phyloP scores from a whole-genome alignment of 495 filamentous ascomycete genomes.

The Penicillium chermesinum region DNA sequence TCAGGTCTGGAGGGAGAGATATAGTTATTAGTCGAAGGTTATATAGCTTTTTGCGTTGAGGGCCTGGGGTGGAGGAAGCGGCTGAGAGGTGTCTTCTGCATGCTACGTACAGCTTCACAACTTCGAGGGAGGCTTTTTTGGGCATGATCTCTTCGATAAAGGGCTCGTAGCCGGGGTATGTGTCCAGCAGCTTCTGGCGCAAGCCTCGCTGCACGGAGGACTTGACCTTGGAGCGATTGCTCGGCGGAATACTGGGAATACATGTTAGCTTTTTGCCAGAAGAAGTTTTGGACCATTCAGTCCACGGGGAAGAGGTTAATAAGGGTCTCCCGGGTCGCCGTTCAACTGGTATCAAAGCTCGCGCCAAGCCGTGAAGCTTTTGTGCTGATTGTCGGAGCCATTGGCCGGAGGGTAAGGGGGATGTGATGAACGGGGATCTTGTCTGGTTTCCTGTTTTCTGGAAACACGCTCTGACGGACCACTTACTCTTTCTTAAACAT shows the following conservation, averaged over 20 bases:
- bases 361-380: no score
- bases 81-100: no score
- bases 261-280: no score
- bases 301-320: no score
- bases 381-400: no score
- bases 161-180: constrained; percentile 80
- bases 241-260: constrained; percentile 67
- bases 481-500: constrained; percentile 94
- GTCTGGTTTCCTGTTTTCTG: no score
- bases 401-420: no score
- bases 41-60: neutral
- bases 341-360: no score
- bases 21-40: neutral
- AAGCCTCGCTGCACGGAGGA: constrained; percentile 87
- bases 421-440: no score
- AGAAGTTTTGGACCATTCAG: no score
- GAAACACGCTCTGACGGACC: no score
- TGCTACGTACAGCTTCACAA: constrained; percentile 75
- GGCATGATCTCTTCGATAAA: constrained; percentile 93
- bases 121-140: constrained; percentile 89
- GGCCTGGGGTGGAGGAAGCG: neutral
- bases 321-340: no score
- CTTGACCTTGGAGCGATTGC: constrained; percentile 92
- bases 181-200: constrained; percentile 71
- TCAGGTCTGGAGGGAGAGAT: constrained; percentile 58